phyloP scores from a whole-genome alignment of 352 stramenopile genomes.

The Blastocystis sp. region DNA sequence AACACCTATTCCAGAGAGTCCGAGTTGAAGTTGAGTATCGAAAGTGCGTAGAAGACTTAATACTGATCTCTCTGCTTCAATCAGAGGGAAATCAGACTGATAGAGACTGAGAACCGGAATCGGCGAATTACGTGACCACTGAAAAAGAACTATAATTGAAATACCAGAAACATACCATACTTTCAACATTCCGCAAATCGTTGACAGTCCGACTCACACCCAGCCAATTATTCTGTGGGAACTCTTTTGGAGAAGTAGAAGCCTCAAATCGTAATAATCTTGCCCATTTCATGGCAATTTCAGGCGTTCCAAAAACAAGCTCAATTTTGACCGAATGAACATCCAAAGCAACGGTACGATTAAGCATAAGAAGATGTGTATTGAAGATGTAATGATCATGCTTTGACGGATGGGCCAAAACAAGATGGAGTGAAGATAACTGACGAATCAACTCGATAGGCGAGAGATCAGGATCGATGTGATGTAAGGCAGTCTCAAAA shows the following conservation, averaged over 20 bases:
- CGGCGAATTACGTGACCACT: not conserved
- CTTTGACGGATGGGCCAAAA: not conserved
- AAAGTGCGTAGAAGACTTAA: not conserved
- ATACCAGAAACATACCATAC: not conserved
- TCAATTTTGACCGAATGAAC: not conserved
- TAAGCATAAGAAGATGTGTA: not conserved
- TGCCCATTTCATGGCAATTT: slow-evolving; percentile 31
- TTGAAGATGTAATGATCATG: not conserved
- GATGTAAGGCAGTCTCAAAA: not conserved
- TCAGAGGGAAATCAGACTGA: not conserved
- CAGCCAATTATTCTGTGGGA: not conserved
- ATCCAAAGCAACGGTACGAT: slow-evolving; percentile 8
- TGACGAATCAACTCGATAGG: not conserved
- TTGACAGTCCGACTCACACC: not conserved
- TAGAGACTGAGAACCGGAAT: slow-evolving; percentile 5
- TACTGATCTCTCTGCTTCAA: not conserved
- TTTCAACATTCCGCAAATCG: slow-evolving; percentile 26
- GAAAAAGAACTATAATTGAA: not conserved
- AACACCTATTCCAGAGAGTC: not conserved
- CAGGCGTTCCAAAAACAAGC: slow-evolving; percentile 1
- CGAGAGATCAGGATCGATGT: not conserved
- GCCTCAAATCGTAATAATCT: slow-evolving; percentile 49
- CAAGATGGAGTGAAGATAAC: not conserved
- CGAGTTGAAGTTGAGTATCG: not conserved
- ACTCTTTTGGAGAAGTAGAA: not conserved